Evolutionary conservation across 2,329 filamentous ascomycete genomes (phyloP), one percentile per base, ranked within the genome.

Genomic region (Pezicula radicicola): DNA sequence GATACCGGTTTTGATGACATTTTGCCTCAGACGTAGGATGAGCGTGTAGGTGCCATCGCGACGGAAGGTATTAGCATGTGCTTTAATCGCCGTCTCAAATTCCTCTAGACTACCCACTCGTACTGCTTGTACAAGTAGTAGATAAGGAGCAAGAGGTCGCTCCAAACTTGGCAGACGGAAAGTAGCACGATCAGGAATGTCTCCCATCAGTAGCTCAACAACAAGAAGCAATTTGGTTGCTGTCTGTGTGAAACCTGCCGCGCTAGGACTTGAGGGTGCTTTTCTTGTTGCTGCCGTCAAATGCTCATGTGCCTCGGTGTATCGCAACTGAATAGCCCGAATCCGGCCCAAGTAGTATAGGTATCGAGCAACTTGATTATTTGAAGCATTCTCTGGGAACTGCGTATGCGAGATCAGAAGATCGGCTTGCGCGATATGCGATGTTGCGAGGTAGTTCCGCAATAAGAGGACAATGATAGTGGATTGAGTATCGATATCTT

Each of bases 1-100:
- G 58, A 99, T 96, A 60, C 94, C 94, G 3, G 94, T 99, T 79
- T 96, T 96, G 83, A 99, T 97, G 67, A 99, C 94, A 68, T 99
- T 99, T 73, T 99, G 94, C 63, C 94, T 87, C 56, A 99, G 80
- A 57, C 94, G 92, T 57, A 97, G 81, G 63, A 97, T 95, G 52
- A 99, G 80, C 10, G 92, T 96, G 76, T 97, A 97, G 18, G 93
- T 97, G 52, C 90, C 90, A 68, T 99, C 94, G 60, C 88, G 87
- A 66, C 91, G 88, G 85, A 97, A 99, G 10, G 86, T 87, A 42
- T 89, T 84, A 52, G 87, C 86, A 68, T 96, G 85, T 46, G 86
- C 81, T 63, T 88, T 87, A 55, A 97, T 92, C 42, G 88, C 86
- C 60, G 86, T 90, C 70, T 96, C 81, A 70, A 99, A 99, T 55